Evolutionary conservation across 164 flowering plant species (phyloP).

Genomic region (Nelumbo lutea): DNA sequence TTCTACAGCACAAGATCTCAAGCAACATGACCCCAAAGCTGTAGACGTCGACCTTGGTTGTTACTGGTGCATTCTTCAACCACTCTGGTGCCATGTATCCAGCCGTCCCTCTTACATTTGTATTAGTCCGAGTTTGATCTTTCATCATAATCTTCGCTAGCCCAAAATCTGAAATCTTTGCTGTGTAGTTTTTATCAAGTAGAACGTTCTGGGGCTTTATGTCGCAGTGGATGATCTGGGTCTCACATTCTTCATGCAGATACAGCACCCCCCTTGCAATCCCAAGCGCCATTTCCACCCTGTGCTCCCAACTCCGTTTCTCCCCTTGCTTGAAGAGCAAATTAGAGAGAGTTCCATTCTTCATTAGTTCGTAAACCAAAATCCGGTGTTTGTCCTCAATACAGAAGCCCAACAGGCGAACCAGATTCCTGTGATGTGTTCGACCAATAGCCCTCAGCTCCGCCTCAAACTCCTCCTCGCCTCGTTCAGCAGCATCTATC

Average conservation of each 20-base stretch:
- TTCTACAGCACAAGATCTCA: constrained; percentile 26
- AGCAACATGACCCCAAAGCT: constrained; percentile 22
- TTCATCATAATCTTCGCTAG: constrained; percentile 23
- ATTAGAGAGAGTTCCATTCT: constrained; percentile 15
- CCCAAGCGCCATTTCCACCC: constrained; percentile 20
- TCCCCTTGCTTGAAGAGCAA: constrained; percentile 18
- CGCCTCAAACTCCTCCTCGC: constrained; percentile 25
- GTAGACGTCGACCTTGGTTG: constrained; percentile 26
- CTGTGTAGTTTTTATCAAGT: constrained; percentile 15
- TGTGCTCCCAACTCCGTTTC: constrained; percentile 23
- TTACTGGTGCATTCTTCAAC: constrained; percentile 24
- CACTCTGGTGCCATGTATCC: constrained; percentile 33
- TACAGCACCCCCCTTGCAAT: constrained; percentile 22
- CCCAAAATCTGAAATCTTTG: constrained; percentile 34
- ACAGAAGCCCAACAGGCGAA: constrained; percentile 20
- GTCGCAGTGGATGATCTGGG: too few species aligned
- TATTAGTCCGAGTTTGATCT: constrained; percentile 23
- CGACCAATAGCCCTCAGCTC: constrained; percentile 28
- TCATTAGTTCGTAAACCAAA: constrained; percentile 23
- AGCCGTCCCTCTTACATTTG: constrained; percentile 22
- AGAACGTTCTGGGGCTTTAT: constrained; percentile 23
- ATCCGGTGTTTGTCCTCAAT: constrained; percentile 17
- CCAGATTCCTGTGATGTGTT: constrained; percentile 28
- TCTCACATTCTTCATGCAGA: constrained; percentile 19
- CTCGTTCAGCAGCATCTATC: constrained; percentile 10